Conservation (phyloP, 805 yeast genomes). For the Starmerella asiatica region DNA sequence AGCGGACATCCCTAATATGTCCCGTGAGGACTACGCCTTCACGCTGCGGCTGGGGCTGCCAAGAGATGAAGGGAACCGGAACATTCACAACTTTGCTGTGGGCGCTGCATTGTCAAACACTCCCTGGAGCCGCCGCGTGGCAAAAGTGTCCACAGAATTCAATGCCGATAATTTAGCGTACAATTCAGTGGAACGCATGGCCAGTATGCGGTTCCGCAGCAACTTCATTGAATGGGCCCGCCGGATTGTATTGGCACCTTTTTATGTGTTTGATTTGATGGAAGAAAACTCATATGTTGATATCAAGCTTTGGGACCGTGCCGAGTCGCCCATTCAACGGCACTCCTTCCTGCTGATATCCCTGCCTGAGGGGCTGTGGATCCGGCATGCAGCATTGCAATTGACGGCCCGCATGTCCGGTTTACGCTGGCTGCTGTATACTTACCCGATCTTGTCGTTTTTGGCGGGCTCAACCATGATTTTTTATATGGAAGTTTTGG, state of each 20-base stretch:
- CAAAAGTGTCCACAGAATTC: background rate
- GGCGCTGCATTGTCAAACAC: constrained; percentile 16
- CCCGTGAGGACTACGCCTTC: constrained; percentile 21
- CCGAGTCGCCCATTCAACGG: constrained; percentile 2
- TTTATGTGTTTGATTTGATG: constrained; percentile 22
- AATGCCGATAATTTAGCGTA: background rate
- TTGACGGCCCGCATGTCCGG: constrained; percentile 12
- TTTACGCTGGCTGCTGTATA: constrained; percentile 11
- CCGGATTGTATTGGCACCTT: constrained; percentile 23
- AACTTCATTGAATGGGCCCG: constrained; percentile 22
- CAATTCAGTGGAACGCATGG: constrained; percentile 19
- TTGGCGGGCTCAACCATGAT: constrained; percentile 8
- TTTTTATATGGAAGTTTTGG: background rate
- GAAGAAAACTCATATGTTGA: constrained; percentile 20
- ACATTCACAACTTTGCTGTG: constrained; percentile 27
- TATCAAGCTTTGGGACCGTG: constrained; percentile 19
- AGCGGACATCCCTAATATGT: background rate
- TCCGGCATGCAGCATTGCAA: constrained; percentile 6
- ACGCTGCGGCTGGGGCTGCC: constrained; percentile 24
- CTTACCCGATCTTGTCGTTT: constrained; percentile 11
- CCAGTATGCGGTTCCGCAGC: constrained; percentile 25
- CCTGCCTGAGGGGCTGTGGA: constrained; percentile 6
- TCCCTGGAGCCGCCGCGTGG: background rate
- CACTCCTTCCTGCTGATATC: constrained; percentile 6
- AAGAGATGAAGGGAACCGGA: constrained; percentile 22